phyloP scores from a whole-genome alignment of 2,329 filamentous ascomycete species.

The Aspergillus sp. region DNA sequence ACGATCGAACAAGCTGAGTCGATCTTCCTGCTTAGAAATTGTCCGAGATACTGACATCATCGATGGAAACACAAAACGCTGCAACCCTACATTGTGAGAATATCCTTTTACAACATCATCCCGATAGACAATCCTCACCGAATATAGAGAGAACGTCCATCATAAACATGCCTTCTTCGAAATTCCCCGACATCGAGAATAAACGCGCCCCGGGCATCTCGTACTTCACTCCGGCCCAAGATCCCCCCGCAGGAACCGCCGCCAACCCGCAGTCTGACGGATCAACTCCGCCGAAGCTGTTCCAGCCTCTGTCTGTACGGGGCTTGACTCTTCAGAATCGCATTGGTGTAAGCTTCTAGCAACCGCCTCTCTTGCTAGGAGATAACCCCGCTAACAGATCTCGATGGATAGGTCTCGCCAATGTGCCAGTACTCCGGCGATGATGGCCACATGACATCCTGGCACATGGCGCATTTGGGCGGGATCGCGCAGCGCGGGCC shows the following conservation, averaged over 20 bases:
- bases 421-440: conserved; percentile 68
- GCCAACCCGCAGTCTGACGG: conserved; percentile 43
- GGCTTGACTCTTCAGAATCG: conserved; percentile 58
- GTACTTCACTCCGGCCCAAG: conserved; percentile 40
- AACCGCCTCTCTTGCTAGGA: conserved; percentile 24
- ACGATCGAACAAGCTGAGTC: no score
- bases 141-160: not conserved
- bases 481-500: conserved; percentile 74
- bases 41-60: no score
- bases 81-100: not conserved
- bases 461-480: conserved; percentile 79
- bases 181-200: conserved; percentile 32
- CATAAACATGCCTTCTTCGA: not conserved
- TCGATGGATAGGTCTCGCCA: conserved; percentile 38
- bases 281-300: conserved; percentile 53
- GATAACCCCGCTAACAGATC: not conserved
- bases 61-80: no score
- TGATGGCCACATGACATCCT: conserved; percentile 73
- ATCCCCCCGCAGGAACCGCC: conserved; percentile 38
- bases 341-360: conserved; percentile 11
- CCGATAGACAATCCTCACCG: not conserved
- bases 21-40: no score
- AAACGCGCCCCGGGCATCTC: conserved; percentile 41
- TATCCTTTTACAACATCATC: not conserved
- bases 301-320: conserved; percentile 58